Evolutionary conservation across 2,329 filamentous ascomycete species (phyloP), one percentile per base, ranked within the genome.

Genomic region (Alternaria tenuissima): DNA sequence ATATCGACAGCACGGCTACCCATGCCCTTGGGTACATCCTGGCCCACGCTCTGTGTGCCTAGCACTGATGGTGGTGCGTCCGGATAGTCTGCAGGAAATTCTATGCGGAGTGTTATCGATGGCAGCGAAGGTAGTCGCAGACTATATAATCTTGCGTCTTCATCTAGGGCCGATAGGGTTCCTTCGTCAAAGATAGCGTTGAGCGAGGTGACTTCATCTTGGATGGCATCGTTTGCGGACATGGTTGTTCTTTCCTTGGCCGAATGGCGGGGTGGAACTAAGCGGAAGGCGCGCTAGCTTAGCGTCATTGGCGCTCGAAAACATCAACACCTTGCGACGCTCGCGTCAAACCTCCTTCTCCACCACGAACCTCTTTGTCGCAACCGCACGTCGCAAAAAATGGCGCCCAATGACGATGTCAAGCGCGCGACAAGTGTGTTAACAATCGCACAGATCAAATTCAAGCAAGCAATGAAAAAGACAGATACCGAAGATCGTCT

Each of bases 181-280:
- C 82, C 83, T 48, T 88, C 84, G 65, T 88, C 89, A 79, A 94
- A 95, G 66, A 95, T 95, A 55, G 92, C 91, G 78, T 94, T 95
- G 72, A 95, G 90, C 63, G 90, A 92, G 73, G 90, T 90, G 30
- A 94, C 81, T 76, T 95, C 92, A 79, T 95, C 91, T 49, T 80
- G 77, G 26, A 94, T 84, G 51, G 83, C 70, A 43, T 75, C 73
- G 68, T 76, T 75, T 36, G 58, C 49, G 46, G 68, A 63, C 68
- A 74, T 74, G 59, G 62, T 68, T 65, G 62, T 44, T 49, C 58
- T 54, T 53, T 54, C 48, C 61, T 48, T 49, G 59, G 46, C 48
- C 55, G 48, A 55, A 57, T 61, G 64, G 63, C 56, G 64, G 56
- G 55, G 47, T 38, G 43, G 59, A 52, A 57, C 54, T 44, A 62